A percentile compares a stretch with the other conserved stretches of the same genome.
These are phyloP conservation scores for Trifolium fragiferum DNA, from an alignment of 306 rosid genomes.

Conservation along the genomic window DNA sequence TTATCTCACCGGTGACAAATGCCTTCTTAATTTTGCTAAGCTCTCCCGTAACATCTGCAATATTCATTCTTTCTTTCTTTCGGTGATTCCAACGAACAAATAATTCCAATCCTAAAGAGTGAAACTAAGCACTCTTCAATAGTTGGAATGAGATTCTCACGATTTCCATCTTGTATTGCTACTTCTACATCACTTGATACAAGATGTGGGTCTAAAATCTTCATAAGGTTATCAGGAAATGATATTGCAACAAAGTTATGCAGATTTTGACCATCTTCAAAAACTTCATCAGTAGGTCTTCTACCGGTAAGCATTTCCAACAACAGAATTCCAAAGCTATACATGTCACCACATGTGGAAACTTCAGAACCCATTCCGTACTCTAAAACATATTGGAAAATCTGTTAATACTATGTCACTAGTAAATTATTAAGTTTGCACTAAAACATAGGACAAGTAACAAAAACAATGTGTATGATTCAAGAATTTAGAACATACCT, in stretches of 20 bases:
- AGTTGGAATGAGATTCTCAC: neutral
- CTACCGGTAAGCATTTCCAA: slow-evolving; percentile 48
- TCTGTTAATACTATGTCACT: too few relatives aligned
- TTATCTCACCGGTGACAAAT: neutral
- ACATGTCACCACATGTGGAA: slow-evolving; percentile 42
- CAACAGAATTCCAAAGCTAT: slow-evolving; percentile 47
- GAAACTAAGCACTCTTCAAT: slow-evolving; percentile 10
- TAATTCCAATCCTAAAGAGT: neutral
- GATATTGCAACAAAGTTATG: slow-evolving; percentile 34
- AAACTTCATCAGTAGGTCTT: slow-evolving; percentile 40
- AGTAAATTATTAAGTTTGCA: too few relatives aligned
- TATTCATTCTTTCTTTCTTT: neutral
- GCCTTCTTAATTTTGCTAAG: neutral
- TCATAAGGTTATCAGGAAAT: slow-evolving; percentile 27
- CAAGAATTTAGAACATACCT: neutral
- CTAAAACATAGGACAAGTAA: too few relatives aligned
- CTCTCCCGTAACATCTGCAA: neutral
- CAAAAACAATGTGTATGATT: too few relatives aligned
- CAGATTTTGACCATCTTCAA: slow-evolving; percentile 34
- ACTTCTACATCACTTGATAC: too few relatives aligned
- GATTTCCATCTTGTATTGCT: neutral
- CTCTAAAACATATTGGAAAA: neutral
- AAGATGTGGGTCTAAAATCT: slow-evolving; percentile 15
- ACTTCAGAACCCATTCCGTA: slow-evolving; percentile 39
- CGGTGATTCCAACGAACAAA: neutral